Base-by-base conservation (phyloP, 169 alveolate genomes). In the Cryptosporidium felis region DNA sequence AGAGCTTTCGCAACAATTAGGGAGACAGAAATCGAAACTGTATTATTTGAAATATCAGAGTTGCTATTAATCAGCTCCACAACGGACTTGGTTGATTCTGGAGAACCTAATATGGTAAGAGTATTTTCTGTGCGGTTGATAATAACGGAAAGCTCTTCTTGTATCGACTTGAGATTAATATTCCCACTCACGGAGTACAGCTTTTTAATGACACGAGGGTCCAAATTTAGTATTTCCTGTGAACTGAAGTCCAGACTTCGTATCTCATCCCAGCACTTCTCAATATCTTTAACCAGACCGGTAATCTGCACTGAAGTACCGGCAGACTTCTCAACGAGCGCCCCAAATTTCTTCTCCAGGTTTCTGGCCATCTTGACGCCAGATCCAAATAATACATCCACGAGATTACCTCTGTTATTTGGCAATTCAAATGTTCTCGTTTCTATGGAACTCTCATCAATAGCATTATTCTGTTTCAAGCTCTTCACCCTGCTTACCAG, bases 231-330 rank as follows among this genome's bases (percentile, higher is more conserved):
- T 9, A 59, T 56, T 42, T 51, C 85, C 1, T 56, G 66, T 1
- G 85, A 74, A 40, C 85, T 74, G 30, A 74, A 49, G 44, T 74
- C 85, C 10, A 74, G 41, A 38, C 30, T 1, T 5, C 61, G 60
- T 38, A 74, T 74, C 6, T 59, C 40, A 26, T 53, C 61, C 85
- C 85, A 74, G 12, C 85, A 74, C 4, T 23, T 23, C 38, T 56
- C 67, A 34, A 74, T 56, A 34, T 74, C 85, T 12, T 53, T 36
- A 10, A 36, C 42, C 40, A 36, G 14, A 5, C 85, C 85, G 12
- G 85, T 74, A 18, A 74, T 74, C 49, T 74, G 85, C 14, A 74
- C 46, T 0, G 85, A 74, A 49, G 36, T 74, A 3, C 85, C 85
- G 3, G 65, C 41, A 2, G 74, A 51, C 28, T 53, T 74, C 32